Conservation (phyloP, 345 rosid species). For the Citrus maxima region DNA sequence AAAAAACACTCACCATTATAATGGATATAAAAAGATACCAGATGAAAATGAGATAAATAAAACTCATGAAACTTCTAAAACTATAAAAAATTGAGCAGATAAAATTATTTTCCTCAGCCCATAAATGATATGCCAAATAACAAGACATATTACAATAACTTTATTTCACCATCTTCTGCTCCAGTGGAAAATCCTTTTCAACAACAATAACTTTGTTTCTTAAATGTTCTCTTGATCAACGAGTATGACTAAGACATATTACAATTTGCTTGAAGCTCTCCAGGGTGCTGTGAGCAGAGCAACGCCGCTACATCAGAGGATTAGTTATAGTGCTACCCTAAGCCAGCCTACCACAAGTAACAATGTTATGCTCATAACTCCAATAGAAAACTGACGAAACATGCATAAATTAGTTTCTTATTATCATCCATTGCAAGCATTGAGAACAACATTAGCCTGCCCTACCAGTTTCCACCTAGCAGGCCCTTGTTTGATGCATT, state of each 20-base stretch:
- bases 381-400: neutral
- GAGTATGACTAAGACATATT: neutral
- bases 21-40: neutral
- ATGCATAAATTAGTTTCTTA: neutral
- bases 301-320: neutral
- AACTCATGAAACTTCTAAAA: neutral
- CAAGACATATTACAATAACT: neutral
- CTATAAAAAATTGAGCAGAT: neutral
- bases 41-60: neutral
- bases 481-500: neutral
- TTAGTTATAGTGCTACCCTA: neutral
- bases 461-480: neutral
- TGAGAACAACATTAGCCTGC: neutral
- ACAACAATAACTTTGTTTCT: neutral
- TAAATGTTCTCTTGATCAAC: neutral
- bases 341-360: neutral
- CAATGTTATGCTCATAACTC: neutral
- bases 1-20: constrained; percentile 1
- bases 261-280: neutral
- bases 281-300: neutral
- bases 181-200: neutral
- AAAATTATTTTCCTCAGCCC: neutral
- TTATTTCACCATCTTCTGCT: neutral
- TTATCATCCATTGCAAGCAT: neutral
- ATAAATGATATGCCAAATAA: neutral